These are phyloP conservation scores for Novymonas esmeraldas DNA, from an alignment of 208 protist species.

Conservation along the genomic window DNA sequence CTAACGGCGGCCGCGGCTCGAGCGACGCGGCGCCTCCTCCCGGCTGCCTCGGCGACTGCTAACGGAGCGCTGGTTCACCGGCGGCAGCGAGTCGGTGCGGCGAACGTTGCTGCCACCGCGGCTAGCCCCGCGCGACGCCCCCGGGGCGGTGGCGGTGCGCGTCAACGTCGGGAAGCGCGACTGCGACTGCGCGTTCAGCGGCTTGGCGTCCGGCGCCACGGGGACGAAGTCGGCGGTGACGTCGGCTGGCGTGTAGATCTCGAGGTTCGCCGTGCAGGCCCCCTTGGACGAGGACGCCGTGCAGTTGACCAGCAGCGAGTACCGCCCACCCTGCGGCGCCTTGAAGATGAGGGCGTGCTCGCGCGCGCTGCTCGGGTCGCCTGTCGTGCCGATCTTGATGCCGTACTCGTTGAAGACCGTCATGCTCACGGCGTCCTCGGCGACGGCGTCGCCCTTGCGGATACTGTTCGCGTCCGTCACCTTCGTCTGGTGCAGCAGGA, in stretches of 20 bases:
- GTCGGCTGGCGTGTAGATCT: conserved; percentile 62
- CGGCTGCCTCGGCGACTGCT: conserved; percentile 45
- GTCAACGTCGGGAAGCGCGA: conserved; percentile 61
- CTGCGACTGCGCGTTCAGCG: conserved; percentile 42
- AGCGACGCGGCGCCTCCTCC: conserved; percentile 15
- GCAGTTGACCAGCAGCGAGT: conserved; percentile 58
- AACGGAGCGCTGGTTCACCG: conserved; percentile 34
- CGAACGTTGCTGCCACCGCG: conserved; percentile 40
- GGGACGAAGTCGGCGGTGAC: conserved; percentile 56
- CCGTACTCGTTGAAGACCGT: conserved; percentile 75
- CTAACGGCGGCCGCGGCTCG: conserved; percentile 37
- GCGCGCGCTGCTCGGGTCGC: conserved; percentile 60
- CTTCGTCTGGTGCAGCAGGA: conserved; percentile 75
- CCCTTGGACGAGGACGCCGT: conserved; percentile 23
- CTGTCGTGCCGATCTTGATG: conserved; percentile 62
- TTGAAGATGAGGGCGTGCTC: conserved; percentile 81
- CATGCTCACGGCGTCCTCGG: conserved; percentile 59
- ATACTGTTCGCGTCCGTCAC: conserved; percentile 37
- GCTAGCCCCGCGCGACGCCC: conserved; percentile 41
- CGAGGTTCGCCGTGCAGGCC: conserved; percentile 49
- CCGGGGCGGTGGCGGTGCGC: conserved; percentile 57
- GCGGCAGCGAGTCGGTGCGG: conserved; percentile 58
- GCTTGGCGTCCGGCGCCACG: conserved; percentile 61
- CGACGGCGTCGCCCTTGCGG: conserved; percentile 56
- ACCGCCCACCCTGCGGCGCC: conserved; percentile 66